These are phyloP conservation scores for Heterobasidion parviporum DNA, from an alignment of 1,284 basidiomycete species.

Conservation along the genomic window DNA sequence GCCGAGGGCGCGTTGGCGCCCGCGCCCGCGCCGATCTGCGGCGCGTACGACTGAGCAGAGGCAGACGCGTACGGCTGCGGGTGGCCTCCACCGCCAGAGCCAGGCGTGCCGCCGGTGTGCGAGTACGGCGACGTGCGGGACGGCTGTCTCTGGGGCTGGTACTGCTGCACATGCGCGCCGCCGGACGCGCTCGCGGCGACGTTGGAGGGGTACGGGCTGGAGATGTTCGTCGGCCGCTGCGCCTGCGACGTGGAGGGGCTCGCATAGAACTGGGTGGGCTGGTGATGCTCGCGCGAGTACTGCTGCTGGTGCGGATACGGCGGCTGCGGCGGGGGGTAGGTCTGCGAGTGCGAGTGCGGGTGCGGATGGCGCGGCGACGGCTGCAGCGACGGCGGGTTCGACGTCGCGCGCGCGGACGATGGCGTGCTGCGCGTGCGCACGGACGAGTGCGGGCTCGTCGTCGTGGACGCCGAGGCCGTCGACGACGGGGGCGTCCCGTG, in stretches of 20 bases:
- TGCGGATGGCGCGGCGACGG: constrained; percentile 1
- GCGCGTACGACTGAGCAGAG: background rate
- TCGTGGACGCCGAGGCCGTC: background rate
- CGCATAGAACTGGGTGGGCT: constrained; percentile 18
- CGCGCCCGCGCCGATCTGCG: background rate
- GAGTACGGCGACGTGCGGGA: background rate
- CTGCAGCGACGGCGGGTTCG: constrained; percentile 1
- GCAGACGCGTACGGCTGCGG: background rate
- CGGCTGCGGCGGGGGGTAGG: background rate
- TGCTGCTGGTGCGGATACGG: constrained; percentile 1
- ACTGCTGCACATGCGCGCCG: no score
- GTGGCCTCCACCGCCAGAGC: background rate
- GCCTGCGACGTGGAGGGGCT: constrained; percentile 19
- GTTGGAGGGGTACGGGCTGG: no score
- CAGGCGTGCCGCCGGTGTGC: no score
- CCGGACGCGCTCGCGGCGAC: no score
- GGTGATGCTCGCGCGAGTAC: background rate
- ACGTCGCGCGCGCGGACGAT: constrained; percentile 4
- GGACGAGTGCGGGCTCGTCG: background rate
- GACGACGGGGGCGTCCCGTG: background rate
- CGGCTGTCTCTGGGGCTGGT: background rate
- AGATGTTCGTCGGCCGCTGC: constrained; percentile 13
- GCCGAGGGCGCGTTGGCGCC: no score
- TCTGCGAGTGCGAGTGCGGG: background rate
- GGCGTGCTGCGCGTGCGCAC: constrained; percentile 8